Evolutionary conservation across 192 early-diverging fungal genomes (phyloP).

Genomic region (Oehlia diaphana): DNA sequence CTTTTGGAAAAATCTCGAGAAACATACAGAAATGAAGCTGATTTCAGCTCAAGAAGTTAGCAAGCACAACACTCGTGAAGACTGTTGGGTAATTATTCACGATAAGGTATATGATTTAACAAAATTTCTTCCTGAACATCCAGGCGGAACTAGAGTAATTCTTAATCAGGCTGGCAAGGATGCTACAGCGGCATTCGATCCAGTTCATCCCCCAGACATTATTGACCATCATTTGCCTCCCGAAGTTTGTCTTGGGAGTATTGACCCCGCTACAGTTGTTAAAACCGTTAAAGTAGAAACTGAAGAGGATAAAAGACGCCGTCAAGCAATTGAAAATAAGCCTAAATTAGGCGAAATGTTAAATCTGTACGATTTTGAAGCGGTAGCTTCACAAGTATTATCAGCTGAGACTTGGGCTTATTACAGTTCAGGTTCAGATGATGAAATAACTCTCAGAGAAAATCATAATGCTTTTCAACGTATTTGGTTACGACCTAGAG

Average conservation of each 20-base stretch:
- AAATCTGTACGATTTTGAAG: constrained; percentile 75
- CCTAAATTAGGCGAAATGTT: constrained; percentile 61
- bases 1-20: no score
- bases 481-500: constrained; percentile 69
- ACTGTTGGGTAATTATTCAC: constrained; percentile 65
- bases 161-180: constrained; percentile 69
- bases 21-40: not conserved
- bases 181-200: constrained; percentile 64
- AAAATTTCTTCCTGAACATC: constrained; percentile 58
- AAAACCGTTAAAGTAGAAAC: constrained; percentile 31
- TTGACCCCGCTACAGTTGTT: constrained; percentile 44
- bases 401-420: constrained; percentile 77
- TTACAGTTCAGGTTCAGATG: constrained; percentile 78
- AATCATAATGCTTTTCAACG: constrained; percentile 78
- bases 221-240: constrained; percentile 51
- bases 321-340: constrained; percentile 38
- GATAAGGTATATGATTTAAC: constrained; percentile 67
- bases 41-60: constrained; percentile 27
- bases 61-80: constrained; percentile 31
- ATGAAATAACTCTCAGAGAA: constrained; percentile 80
- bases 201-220: constrained; percentile 68
- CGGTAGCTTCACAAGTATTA: constrained; percentile 55
- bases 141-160: constrained; percentile 59
- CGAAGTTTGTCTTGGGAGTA: constrained; percentile 52
- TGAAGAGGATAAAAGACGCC: constrained; percentile 38